These are phyloP conservation scores for Calocybe gangraenosa DNA, from an alignment of 768 basidiomycete species.

Conservation along the genomic window DNA sequence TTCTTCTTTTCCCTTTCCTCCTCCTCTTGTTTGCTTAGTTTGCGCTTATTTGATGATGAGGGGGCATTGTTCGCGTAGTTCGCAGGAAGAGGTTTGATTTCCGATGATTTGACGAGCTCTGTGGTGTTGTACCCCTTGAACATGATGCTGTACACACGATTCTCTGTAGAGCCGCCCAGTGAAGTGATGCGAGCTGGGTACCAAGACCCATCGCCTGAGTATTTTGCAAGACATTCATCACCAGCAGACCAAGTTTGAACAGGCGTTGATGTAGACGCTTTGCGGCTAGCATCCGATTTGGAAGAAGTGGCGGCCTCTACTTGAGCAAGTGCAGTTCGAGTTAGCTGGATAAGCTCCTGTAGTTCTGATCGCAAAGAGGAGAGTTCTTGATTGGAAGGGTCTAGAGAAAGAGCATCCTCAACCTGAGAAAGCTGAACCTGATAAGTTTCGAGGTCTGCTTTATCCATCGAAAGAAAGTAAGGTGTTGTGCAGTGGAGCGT, in stretches of 20 bases:
- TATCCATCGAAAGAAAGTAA: slow-evolving; percentile 39
- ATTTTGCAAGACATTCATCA: slow-evolving; percentile 83
- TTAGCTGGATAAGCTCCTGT: slow-evolving; percentile 78
- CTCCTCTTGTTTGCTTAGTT: slow-evolving; percentile 75
- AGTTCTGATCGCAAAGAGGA: slow-evolving; percentile 72
- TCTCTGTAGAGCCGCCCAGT: slow-evolving; percentile 76
- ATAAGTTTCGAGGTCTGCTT: slow-evolving; percentile 82
- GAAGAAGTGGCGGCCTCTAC: slow-evolving; percentile 59
- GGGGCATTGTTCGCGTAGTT: slow-evolving; percentile 44
- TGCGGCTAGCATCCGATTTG: slow-evolving; percentile 55
- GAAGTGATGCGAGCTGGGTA: slow-evolving; percentile 88
- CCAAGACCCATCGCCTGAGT: slow-evolving; percentile 79
- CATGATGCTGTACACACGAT: slow-evolving; percentile 83
- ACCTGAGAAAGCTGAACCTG: slow-evolving; percentile 90
- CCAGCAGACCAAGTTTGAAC: slow-evolving; percentile 69
- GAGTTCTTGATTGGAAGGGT: slow-evolving; percentile 73
- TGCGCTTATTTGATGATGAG: slow-evolving; percentile 62
- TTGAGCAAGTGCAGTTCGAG: slow-evolving; percentile 68
- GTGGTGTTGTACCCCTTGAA: slow-evolving; percentile 93
- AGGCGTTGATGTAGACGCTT: slow-evolving; percentile 45
- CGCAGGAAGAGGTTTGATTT: slow-evolving; percentile 65
- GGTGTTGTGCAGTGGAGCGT: not conserved
- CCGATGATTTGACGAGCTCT: slow-evolving; percentile 70
- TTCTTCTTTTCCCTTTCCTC: slow-evolving; percentile 86
- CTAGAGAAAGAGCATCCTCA: slow-evolving; percentile 69